phyloP scores from a whole-genome alignment of 1,139 yeast genomes.

The Pichia sp. region DNA sequence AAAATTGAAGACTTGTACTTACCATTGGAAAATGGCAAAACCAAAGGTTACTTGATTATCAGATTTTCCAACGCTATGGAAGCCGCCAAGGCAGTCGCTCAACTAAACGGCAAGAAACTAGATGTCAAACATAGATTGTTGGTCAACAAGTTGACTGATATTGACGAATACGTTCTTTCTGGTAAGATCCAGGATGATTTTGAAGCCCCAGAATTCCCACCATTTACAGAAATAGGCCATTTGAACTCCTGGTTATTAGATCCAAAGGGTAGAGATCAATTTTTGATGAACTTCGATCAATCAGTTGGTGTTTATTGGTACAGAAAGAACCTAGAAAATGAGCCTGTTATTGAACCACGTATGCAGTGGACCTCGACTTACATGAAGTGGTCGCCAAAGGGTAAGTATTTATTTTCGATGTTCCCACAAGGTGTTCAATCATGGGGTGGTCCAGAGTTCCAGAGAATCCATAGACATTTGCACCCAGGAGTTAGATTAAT shows the following conservation, averaged over 20 bases:
- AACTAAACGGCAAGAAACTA: slow-evolving; percentile 81
- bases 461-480: slow-evolving; percentile 68
- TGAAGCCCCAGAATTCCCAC: slow-evolving; percentile 65
- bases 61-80: slow-evolving; percentile 66
- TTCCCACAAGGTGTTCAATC: slow-evolving; percentile 95
- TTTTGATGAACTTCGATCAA: slow-evolving; percentile 73
- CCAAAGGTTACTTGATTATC: slow-evolving; percentile 85
- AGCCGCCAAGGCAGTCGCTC: slow-evolving; percentile 77
- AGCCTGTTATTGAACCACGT: slow-evolving; percentile 73
- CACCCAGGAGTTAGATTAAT: slow-evolving; percentile 89
- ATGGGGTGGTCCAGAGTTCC: slow-evolving; percentile 90
- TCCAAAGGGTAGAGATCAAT: slow-evolving; percentile 85
- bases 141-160: slow-evolving; percentile 78
- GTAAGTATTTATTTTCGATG: slow-evolving; percentile 80
- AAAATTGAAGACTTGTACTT: slow-evolving; percentile 65
- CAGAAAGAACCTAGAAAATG: slow-evolving; percentile 71
- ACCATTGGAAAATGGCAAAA: slow-evolving; percentile 77
- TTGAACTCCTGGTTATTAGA: slow-evolving; percentile 91
- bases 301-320: slow-evolving; percentile 87
- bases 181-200: slow-evolving; percentile 64
- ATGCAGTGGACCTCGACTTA: slow-evolving; percentile 82
- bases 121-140: slow-evolving; percentile 89
- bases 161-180: slow-evolving; percentile 73
- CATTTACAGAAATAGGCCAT: slow-evolving; percentile 72
- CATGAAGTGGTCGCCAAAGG: slow-evolving; percentile 90